Conservation (phyloP, 2,329 filamentous ascomycete species). For the Neonectria sp. region DNA sequence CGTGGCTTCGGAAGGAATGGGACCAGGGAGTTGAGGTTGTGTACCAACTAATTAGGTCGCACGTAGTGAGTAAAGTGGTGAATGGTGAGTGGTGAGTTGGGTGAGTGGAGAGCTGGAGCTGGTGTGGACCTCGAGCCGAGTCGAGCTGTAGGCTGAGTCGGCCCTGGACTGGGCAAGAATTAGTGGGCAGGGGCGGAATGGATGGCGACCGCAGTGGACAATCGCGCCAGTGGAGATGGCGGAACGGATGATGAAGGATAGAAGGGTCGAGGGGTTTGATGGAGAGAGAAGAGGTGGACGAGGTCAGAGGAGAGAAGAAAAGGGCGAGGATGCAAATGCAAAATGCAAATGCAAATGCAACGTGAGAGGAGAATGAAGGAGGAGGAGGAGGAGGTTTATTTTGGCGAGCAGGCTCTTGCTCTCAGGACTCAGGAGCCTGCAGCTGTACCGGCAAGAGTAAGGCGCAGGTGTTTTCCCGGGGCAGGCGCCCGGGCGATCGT, state of each 20-base stretch:
- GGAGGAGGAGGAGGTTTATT: slow-evolving; percentile 22
- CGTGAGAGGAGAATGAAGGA: neutral
- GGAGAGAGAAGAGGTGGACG: slow-evolving; percentile 8
- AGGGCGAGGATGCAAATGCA: neutral
- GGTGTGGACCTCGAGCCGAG: slow-evolving; percentile 44
- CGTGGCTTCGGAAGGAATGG: slow-evolving; percentile 12
- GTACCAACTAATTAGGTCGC: slow-evolving; percentile 31
- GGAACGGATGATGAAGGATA: neutral
- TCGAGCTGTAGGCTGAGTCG: slow-evolving; percentile 28
- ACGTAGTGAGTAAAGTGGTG: slow-evolving; percentile 41
- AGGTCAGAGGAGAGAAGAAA: neutral
- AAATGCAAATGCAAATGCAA: neutral
- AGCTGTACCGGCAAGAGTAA: slow-evolving; percentile 18
- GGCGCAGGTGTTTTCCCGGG: slow-evolving; percentile 23
- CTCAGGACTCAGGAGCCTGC: slow-evolving; percentile 17
- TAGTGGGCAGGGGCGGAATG: slow-evolving; percentile 20
- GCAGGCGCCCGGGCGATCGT: slow-evolving; percentile 27
- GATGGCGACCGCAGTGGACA: slow-evolving; percentile 7
- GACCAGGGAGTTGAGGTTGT: slow-evolving; percentile 39
- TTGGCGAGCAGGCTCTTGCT: slow-evolving; percentile 5
- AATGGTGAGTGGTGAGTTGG: slow-evolving; percentile 40
- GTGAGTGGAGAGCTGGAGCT: slow-evolving; percentile 50
- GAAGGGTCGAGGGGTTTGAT: neutral
- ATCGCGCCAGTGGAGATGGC: slow-evolving; percentile 9
- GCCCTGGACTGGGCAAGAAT: slow-evolving; percentile 16